Conservation (phyloP, 2,329 filamentous ascomycete genomes). For the Trichoderma atrobrunneum region DNA sequence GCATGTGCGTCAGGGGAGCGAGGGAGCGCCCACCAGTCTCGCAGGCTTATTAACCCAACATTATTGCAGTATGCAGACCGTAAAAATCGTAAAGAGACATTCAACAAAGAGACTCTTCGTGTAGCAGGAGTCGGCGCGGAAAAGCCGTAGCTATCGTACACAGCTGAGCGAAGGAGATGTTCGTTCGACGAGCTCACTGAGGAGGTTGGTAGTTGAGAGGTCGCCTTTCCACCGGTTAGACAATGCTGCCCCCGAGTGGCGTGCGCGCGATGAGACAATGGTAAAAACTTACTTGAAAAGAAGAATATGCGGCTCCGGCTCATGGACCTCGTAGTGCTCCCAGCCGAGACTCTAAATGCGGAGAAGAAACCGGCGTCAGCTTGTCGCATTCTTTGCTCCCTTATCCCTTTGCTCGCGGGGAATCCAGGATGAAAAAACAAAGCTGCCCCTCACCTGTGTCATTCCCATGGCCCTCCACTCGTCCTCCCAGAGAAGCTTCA, state of each 20-base stretch:
- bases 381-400: not conserved
- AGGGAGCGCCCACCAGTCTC: not conserved
- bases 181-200: slow-evolving; percentile 36
- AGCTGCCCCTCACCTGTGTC: slow-evolving; percentile 68
- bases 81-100: slow-evolving; percentile 25
- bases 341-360: slow-evolving; percentile 80
- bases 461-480: slow-evolving; percentile 97
- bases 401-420: not conserved
- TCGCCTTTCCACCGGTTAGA: slow-evolving; percentile 13
- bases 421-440: not conserved
- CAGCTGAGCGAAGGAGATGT: slow-evolving; percentile 13
- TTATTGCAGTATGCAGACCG: slow-evolving; percentile 24
- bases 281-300: slow-evolving; percentile 79
- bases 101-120: slow-evolving; percentile 23
- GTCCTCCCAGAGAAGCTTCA: slow-evolving; percentile 97
- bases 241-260: not conserved
- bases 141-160: slow-evolving; percentile 26
- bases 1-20: not conserved
- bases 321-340: slow-evolving; percentile 99
- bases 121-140: slow-evolving; percentile 20
- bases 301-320: slow-evolving; percentile 96
- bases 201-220: slow-evolving; percentile 79
- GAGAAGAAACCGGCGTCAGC: slow-evolving; percentile 23
- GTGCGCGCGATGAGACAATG: not conserved
- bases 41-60: slow-evolving; percentile 20